A percentile compares a stretch with the other conserved stretches of the same genome.
Conservation (phyloP, 306 rosid species). For the Parietaria judaica region DNA sequence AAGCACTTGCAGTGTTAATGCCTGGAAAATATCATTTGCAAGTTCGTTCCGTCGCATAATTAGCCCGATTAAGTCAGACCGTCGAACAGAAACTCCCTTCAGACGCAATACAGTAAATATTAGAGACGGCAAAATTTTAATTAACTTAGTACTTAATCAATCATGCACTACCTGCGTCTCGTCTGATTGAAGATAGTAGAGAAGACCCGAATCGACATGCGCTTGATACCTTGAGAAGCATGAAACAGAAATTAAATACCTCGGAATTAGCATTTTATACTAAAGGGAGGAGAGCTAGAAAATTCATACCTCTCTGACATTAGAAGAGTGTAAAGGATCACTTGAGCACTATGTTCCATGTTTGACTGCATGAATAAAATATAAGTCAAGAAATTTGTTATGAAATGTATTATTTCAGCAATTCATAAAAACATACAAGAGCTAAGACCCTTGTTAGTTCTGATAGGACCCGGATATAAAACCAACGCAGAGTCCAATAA, state of each 20-base stretch:
- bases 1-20: slow-evolving; percentile 57
- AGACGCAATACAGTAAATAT: slow-evolving; percentile 12
- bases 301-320: slow-evolving; percentile 81
- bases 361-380: slow-evolving; percentile 51
- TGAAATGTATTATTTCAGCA: slow-evolving; percentile 10
- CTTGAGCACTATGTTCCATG: slow-evolving; percentile 85
- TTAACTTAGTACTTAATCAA: neutral
- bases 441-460: slow-evolving; percentile 7
- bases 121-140: slow-evolving; percentile 12
- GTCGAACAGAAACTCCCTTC: slow-evolving; percentile 69
- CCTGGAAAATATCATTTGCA: slow-evolving; percentile 71
- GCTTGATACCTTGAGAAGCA: slow-evolving; percentile 52
- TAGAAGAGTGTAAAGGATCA: slow-evolving; percentile 71
- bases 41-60: slow-evolving; percentile 88
- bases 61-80: slow-evolving; percentile 83
- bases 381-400: slow-evolving; percentile 4
- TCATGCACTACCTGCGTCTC: slow-evolving; percentile 54
- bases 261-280: neutral
- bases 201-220: slow-evolving; percentile 73
- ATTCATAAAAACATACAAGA: slow-evolving; percentile 4
- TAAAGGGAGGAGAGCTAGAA: neutral
- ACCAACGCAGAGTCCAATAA: too few relatives aligned
- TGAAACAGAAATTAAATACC: slow-evolving; percentile 11
- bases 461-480: slow-evolving; percentile 2
- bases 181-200: slow-evolving; percentile 80